Evolutionary conservation across 2,329 filamentous ascomycete species (phyloP).

Genomic region (Emericellopsis cladophorae): DNA sequence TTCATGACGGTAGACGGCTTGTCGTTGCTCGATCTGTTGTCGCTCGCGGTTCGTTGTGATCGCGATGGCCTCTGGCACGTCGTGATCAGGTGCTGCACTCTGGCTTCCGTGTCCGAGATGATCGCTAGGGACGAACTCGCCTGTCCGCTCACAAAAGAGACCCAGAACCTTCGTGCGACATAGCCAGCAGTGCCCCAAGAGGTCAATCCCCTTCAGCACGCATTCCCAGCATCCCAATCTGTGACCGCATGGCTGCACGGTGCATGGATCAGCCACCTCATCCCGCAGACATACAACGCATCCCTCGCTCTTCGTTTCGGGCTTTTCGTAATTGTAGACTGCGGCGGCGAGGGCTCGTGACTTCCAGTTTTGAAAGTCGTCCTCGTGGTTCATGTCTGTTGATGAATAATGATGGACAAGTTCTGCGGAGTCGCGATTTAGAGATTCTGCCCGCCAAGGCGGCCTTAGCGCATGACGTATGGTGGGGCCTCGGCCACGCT

Average conservation of each 20-base stretch:
- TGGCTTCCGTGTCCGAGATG: not conserved
- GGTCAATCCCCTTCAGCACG: conserved; percentile 68
- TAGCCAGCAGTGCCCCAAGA: conserved; percentile 62
- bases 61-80: too few relatives aligned
- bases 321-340: not conserved
- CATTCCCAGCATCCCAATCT: conserved; percentile 76
- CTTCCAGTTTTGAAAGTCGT: not conserved
- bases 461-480: not conserved
- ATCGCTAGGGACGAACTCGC: not conserved
- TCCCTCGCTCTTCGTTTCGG: not conserved
- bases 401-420: not conserved
- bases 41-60: not conserved
- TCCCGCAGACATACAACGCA: conserved; percentile 81
- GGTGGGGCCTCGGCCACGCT: not conserved
- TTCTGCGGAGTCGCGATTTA: too few relatives aligned
- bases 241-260: conserved; percentile 59
- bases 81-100: too few relatives aligned
- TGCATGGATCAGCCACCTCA: conserved; percentile 54
- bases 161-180: conserved; percentile 41
- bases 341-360: not conserved
- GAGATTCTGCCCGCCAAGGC: too few relatives aligned
- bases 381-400: not conserved
- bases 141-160: not conserved
- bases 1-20: conserved; percentile 58
- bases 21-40: conserved; percentile 33